Base-by-base conservation (phyloP, 805 yeast species). In the Sugiyamaella lignohabitans region DNA sequence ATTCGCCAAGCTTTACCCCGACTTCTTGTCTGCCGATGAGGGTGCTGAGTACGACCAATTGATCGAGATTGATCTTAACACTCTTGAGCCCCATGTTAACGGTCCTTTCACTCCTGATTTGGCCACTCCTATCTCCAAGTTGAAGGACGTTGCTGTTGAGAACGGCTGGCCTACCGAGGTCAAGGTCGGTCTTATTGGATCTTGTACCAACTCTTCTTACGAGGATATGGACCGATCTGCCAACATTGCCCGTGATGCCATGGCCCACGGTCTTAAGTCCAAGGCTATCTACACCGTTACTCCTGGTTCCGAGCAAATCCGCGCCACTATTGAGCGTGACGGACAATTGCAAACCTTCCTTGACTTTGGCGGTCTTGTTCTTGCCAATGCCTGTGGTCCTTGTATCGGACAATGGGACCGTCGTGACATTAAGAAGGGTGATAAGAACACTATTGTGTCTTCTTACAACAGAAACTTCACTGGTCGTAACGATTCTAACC, bases 341-440 rank as follows among this genome's bases (percentile, higher is more conserved):
- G 97, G 98, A 53, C 83, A 85, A 68, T 79, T 91, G 59, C 74
- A 83, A 59, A 84, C 93, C 57, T 88, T 91, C 70, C 80, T 82
- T 64, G 87, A 87, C 62, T 85, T 84, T 61, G 97, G 97, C 59
- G 98, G 95, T 67, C 77, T 83, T 52, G 97, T 91, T 47, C 75
- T 91, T 65, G 97, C 98, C 52, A 91, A 91, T 66, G 98, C 98
- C 50, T 91, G 98, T 77, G 98, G 98, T 64, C 98, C 98, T 65
- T 89, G 98, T 79, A 89, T 89, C 65, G 98, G 98, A 64, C 97
- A 91, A 76, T 91, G 98, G 98, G 96, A 89, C 69, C 84, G 98
- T 72, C 84, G 76, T 63, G 89, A 86, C 67, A 80, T 87, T 68
- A 81, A 86, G 75, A 87, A 86, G 77, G 93, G 89, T 67, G 95